Evolutionary conservation across 2,329 filamentous ascomycete species (phyloP).

Genomic region (Trichophyton equinum): DNA sequence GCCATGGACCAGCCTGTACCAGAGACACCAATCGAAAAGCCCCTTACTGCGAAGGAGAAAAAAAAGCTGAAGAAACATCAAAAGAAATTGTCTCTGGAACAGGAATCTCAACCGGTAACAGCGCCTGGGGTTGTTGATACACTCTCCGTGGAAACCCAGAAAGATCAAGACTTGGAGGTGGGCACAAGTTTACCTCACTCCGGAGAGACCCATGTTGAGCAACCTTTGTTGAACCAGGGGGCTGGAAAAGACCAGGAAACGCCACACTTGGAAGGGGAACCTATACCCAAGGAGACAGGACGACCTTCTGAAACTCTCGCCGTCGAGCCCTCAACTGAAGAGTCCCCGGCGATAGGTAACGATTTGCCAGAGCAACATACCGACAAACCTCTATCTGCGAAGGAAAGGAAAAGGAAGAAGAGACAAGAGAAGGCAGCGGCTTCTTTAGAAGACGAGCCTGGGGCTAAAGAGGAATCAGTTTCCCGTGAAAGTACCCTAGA

Average conservation of each 20-base stretch:
- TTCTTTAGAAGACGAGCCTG: too few species aligned
- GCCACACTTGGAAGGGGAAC: neutral
- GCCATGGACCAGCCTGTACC: neutral
- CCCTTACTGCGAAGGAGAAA: slow-evolving; percentile 4
- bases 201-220: neutral
- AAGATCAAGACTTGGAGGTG: neutral
- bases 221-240: neutral
- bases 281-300: neutral
- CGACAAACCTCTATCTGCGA: too few species aligned
- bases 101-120: neutral
- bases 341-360: neutral
- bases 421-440: too few species aligned
- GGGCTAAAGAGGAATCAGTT: too few species aligned
- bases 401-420: too few species aligned
- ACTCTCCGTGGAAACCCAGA: neutral
- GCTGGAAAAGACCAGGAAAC: neutral
- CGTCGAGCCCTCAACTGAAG: neutral
- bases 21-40: neutral
- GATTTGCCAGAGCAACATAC: too few species aligned
- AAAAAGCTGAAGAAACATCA: slow-evolving; percentile 1
- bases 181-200: neutral
- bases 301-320: neutral
- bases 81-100: neutral
- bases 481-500: too few species aligned
- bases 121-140: neutral